These are phyloP conservation scores for Hamigera avellanea DNA, from an alignment of 495 filamentous ascomycete species.

Conservation along the genomic window DNA sequence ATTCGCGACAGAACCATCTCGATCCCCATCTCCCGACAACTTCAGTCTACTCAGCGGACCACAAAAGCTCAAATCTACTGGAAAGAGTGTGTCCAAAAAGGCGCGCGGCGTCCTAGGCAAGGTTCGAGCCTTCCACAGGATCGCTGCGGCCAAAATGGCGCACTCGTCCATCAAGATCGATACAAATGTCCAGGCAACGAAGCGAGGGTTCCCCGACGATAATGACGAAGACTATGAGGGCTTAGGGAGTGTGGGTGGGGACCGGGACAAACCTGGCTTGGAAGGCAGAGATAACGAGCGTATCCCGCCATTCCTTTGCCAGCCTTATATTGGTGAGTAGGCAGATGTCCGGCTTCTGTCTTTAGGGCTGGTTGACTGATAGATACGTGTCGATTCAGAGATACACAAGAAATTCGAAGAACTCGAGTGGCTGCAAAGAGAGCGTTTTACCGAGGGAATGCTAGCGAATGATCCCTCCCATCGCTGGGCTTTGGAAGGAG, in stretches of 20 bases:
- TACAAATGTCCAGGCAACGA: constrained; percentile 28
- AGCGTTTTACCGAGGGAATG: constrained; percentile 23
- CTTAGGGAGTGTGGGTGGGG: constrained; percentile 11
- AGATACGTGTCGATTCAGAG: constrained; percentile 16
- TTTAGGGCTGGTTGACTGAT: constrained; percentile 8
- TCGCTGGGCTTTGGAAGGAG: constrained; percentile 39
- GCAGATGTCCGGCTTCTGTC: neutral
- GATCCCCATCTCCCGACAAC: constrained; percentile 20
- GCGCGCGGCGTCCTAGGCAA: constrained; percentile 38
- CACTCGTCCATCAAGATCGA: constrained; percentile 37
- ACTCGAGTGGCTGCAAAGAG: constrained; percentile 34
- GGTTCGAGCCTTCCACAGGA: constrained; percentile 33
- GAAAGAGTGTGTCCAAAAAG: constrained; percentile 28
- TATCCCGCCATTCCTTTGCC: constrained; percentile 32
- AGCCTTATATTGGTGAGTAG: constrained; percentile 29
- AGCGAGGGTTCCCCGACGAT: constrained; percentile 29
- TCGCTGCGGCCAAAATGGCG: constrained; percentile 36
- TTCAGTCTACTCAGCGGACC: constrained; percentile 19
- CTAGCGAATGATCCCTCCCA: constrained; percentile 28
- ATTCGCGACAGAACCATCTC: constrained; percentile 20
- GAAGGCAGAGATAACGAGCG: constrained; percentile 24
- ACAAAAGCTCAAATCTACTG: constrained; percentile 20
- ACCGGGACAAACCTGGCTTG: constrained; percentile 22
- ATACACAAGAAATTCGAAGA: constrained; percentile 38
- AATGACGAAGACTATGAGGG: constrained; percentile 22